Percentiles rank a stretch among this genome's conserved stretches.
These are phyloP conservation scores for Amanita pseudoporphyria DNA, from an alignment of 768 basidiomycete genomes.

Conservation along the genomic window DNA sequence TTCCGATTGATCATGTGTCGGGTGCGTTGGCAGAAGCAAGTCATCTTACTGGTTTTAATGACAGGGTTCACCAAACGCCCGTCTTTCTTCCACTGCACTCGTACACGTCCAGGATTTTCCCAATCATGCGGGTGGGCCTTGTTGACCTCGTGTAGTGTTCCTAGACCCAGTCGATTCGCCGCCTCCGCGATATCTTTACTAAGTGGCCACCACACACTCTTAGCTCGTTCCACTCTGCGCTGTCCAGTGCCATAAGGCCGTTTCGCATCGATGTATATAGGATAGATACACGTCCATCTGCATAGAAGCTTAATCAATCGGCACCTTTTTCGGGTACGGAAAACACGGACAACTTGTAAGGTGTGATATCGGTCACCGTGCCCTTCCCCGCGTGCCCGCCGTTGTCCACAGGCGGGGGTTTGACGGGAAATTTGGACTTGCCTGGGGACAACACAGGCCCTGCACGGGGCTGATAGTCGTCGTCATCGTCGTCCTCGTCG, in stretches of 20 bases:
- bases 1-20: neutral
- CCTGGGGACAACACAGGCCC: slow-evolving; percentile 49
- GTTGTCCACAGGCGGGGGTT: slow-evolving; percentile 16
- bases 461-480: slow-evolving; percentile 29
- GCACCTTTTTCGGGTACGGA: slow-evolving; percentile 9
- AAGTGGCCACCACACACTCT: slow-evolving; percentile 90
- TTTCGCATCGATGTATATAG: slow-evolving; percentile 95
- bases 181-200: slow-evolving; percentile 90
- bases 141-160: slow-evolving; percentile 79
- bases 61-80: slow-evolving; percentile 50
- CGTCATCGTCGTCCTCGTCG: slow-evolving; percentile 19
- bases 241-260: slow-evolving; percentile 77
- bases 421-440: slow-evolving; percentile 15
- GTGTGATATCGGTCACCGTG: slow-evolving; percentile 62
- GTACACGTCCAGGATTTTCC: slow-evolving; percentile 95
- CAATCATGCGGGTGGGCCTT: slow-evolving; percentile 94
- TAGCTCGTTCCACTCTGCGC: slow-evolving; percentile 69
- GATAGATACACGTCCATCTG: slow-evolving; percentile 96
- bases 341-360: slow-evolving; percentile 66
- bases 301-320: slow-evolving; percentile 12
- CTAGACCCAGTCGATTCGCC: slow-evolving; percentile 64
- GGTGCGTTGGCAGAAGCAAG: neutral
- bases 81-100: slow-evolving; percentile 88
- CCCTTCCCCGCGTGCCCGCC: slow-evolving; percentile 21
- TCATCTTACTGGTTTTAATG: slow-evolving; percentile 67